Base-by-base conservation (phyloP, 2,329 filamentous ascomycete genomes). In the Cercospora nicotianae region DNA sequence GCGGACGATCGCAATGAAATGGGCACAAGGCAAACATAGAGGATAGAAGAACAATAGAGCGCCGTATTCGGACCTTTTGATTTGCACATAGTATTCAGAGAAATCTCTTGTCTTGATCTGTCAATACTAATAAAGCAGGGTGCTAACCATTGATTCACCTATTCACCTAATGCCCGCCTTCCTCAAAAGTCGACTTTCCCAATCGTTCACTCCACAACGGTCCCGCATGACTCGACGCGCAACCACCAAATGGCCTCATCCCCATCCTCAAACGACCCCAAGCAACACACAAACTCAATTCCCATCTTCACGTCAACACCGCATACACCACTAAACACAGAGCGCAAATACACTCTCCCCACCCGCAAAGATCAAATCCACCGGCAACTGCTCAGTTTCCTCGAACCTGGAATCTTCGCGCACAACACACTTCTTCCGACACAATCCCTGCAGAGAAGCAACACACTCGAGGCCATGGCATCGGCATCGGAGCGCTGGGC, bases 341-440 rank as follows among this genome's bases (percentile, higher is more conserved):
- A 62, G 8, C 60, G 39, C 60, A 45, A 39, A 45, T 62, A n/a
- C 39, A 51, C 60, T 2, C 33, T 62, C n/a, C 60, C 33, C 3
- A 16, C 51, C 7, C 33, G 60, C 16, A 62, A 23, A 23, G 9
- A 5, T 3, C 18, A 62, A 23, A 18, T 48, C 18, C n/a, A 48
- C 2, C 60, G 36, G 16, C 33, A 20, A 23, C 60, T 62, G 2
- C 39, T 62, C 36, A 62, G n/a, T n/a, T 48, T 62, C 60, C 60
- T 62, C 60, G 60, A 62, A 2, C 60, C 60, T 9, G 36, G 36
- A 23, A 62, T 62, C 60, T 62, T 62, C 39, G 60, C 60, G 26
- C 60, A 51, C 60, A 63, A 63, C 16, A 63, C 60, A 31, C 60
- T 63, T 3, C 45, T 63, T 23, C 60, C 39, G 9, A 51, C 60